Conservation (phyloP, 225 moss, liverwort and hornwort genomes). For the Marchantia paleacea region DNA sequence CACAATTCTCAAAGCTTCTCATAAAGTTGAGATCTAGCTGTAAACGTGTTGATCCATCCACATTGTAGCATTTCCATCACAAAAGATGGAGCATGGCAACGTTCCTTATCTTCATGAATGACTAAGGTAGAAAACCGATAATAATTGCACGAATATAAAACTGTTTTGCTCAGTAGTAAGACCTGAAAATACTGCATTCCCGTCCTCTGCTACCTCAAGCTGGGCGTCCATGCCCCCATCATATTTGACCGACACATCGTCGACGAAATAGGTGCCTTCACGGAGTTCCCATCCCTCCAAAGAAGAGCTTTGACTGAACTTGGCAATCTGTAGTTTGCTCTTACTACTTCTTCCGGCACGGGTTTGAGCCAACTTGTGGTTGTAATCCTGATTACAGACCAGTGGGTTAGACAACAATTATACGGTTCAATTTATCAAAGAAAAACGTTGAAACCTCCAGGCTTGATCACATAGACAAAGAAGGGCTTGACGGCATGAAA, state of each 20-base stretch:
- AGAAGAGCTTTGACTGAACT: slow-evolving; percentile 64
- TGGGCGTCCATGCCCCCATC: slow-evolving; percentile 99
- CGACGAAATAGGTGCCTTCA: slow-evolving; percentile 87
- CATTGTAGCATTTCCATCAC: too few relatives aligned
- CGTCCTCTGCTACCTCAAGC: slow-evolving; percentile 81
- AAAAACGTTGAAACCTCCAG: too few relatives aligned
- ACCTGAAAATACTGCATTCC: slow-evolving; percentile 84
- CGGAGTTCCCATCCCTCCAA: slow-evolving; percentile 88
- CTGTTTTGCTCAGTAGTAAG: background rate
- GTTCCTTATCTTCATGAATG: too few relatives aligned
- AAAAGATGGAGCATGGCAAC: too few relatives aligned
- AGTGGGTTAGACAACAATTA: background rate
- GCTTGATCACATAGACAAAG: too few relatives aligned
- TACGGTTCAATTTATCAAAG: too few relatives aligned
- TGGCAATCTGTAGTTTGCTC: slow-evolving; percentile 85
- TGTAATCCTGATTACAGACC: slow-evolving; percentile 63
- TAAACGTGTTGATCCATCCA: background rate
- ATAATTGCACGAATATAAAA: too few relatives aligned
- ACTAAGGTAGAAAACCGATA: too few relatives aligned
- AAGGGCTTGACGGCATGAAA: too few relatives aligned
- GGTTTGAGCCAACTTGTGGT: slow-evolving; percentile 92
- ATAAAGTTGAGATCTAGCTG: background rate
- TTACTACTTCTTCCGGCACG: slow-evolving; percentile 98
- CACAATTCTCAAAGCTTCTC: background rate
- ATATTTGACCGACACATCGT: slow-evolving; percentile 83